Base-by-base conservation (phyloP, 495 filamentous ascomycete species). In the Aspergillus ostianus region DNA sequence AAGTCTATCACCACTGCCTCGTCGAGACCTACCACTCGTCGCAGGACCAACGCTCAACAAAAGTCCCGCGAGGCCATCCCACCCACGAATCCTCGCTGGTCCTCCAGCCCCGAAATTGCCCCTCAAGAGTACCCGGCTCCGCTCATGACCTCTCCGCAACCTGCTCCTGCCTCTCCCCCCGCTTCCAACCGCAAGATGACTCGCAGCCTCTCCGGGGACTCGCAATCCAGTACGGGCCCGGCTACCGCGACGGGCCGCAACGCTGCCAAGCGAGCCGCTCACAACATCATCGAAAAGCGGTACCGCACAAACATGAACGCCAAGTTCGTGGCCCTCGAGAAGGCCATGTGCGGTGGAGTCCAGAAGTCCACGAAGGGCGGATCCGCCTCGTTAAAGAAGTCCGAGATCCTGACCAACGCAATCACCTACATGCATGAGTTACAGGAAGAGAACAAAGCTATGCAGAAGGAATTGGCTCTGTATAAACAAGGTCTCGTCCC, bases 351-450 rank as follows among this genome's bases (percentile, higher is more conserved):
- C 20, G 61, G 56, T 0, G 64, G 66, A 1, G 63, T 61, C n/a
- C 64, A 67, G 30, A 73, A 73, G 48, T 55, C 66, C 15, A 54
- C 60, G 17, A 69, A 69, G 15, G 66, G 58, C 29, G 70, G 69
- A 3, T 67, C 74, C 1, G 70, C 72, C 0, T 75, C 74, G 48
- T 63, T 79, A 10, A 80, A 80, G 58, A 80, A 80, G 55, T 79
- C 76, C 0, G 83, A 82, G 47, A 85, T 92, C 48, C 74, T 96
- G 50, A 82, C 81, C 60, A 82, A 85, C 67, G 84, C 84, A 17
- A 82, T 96, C 19, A 84, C 90, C 46, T 88, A 91, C 50, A 78
- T 96, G 68, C 82, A 85, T 51, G 81, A 72, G 18, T 59, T 80
- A 44, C 76, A 80, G 56, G 73, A 76, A 51, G 70, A 76, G 59